These are phyloP conservation scores for Podospora comata DNA, from an alignment of 495 filamentous ascomycete species.

Conservation along the genomic window DNA sequence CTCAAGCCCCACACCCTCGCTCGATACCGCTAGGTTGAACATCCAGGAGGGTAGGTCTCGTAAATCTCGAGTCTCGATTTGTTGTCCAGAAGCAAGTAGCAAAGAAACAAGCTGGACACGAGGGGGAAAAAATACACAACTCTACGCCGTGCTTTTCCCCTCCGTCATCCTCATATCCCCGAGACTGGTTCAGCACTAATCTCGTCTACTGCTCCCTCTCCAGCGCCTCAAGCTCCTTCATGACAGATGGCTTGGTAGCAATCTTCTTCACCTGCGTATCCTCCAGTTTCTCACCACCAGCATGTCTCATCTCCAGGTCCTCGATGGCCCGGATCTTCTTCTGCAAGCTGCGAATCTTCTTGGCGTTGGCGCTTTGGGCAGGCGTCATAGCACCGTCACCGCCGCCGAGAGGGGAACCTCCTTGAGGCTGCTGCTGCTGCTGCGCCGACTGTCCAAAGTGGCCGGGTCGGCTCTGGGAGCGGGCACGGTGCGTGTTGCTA, in stretches of 20 bases:
- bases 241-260: conserved; percentile 74
- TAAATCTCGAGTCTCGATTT: not conserved
- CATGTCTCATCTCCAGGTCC: conserved; percentile 92
- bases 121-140: not conserved
- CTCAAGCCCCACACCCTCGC: not conserved
- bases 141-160: not conserved
- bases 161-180: not conserved
- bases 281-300: conserved; percentile 91
- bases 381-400: conserved; percentile 29
- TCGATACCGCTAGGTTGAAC: not conserved
- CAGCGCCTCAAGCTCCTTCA: conserved; percentile 67
- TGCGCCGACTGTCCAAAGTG: conserved; percentile 32
- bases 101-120: not conserved
- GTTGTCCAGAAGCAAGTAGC: not conserved
- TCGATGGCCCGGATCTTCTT: conserved; percentile 98
- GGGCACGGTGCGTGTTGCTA: conserved; percentile 44
- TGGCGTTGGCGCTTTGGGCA: conserved; percentile 55
- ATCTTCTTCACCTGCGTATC: conserved; percentile 99
- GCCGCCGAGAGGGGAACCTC: conserved; percentile 42
- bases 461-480: conserved; percentile 37
- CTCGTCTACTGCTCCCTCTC: conserved; percentile 32
- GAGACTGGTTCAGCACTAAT: not conserved
- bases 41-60: conserved; percentile 1
- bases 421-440: conserved; percentile 23
- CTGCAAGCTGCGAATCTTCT: conserved; percentile 84